Evolutionary conservation across 2,329 filamentous ascomycete genomes (phyloP), one percentile per base, ranked within the genome.

Genomic region (Aureobasidium sp.): DNA sequence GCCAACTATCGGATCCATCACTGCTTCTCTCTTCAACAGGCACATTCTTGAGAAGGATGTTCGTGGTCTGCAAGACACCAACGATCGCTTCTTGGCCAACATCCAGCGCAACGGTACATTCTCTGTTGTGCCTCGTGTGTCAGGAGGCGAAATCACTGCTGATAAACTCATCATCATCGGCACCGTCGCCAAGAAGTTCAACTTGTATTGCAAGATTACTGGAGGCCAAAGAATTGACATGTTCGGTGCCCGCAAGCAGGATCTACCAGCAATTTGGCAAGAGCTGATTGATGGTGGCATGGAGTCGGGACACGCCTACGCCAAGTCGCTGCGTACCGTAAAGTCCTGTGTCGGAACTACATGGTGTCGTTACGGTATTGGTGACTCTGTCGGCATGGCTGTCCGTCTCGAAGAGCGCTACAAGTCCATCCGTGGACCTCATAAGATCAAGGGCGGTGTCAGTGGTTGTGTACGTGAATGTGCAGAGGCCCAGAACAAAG

Each of bases 91-190:
- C 73, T 77, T 96, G 55, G 91, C 86, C 57, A 96, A 96, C 72
- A 94, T 96, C 61, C 91, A 96, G 73, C 84, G 91, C 41, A 91
- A 96, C 73, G 91, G 91, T 44, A 96, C 91, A 0, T 96, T 91
- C 75, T 93, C 89, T 1, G 91, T 96, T 12, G 83, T 96, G 0
- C 91, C 91, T 2, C 86, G 91, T 48, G 85, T 96, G 0, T 82
- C 90, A 1, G 91, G 84, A 49, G 91, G 91, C 64, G 91, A 96
- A 74, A 94, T 96, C 70, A 94, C 90, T 0, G 87, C 91, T 0
- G 89, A 94, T 53, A 91, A 90, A 72, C 82, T 96, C 57, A 88
- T 96, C 51, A 83, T 87, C 62, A 91, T 96, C 63, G 91, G 90
- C 0, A 84, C 86, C 61, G 90, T 96, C 0, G 91, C 91, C 0